These are phyloP conservation scores for Thielaviopsis musarum DNA, from an alignment of 2,329 filamentous ascomycete species.

Conservation along the genomic window DNA sequence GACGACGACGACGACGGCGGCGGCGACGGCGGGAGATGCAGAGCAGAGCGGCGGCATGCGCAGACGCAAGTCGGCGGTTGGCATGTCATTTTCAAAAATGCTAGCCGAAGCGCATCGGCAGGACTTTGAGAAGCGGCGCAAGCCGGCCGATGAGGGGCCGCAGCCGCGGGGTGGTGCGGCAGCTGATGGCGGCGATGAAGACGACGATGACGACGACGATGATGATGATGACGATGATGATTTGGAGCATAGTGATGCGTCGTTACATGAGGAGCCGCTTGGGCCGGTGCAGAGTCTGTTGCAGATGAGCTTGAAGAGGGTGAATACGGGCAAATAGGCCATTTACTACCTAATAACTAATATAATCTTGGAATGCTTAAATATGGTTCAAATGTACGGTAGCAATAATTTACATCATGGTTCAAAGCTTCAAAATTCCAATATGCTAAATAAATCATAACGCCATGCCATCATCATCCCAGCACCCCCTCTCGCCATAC, in stretches of 20 bases:
- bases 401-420: too few relatives aligned
- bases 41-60: constrained; percentile 13
- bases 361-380: too few relatives aligned
- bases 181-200: constrained; percentile 14
- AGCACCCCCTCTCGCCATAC: too few relatives aligned
- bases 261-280: not conserved
- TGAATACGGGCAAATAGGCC: too few relatives aligned
- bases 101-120: constrained; percentile 73
- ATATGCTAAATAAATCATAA: too few relatives aligned
- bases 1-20: too few relatives aligned
- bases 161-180: constrained; percentile 15
- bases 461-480: not conserved
- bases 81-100: constrained; percentile 37
- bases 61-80: constrained; percentile 19
- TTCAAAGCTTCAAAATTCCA: too few relatives aligned
- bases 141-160: constrained; percentile 15
- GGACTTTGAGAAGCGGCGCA: constrained; percentile 72
- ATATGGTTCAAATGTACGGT: too few relatives aligned
- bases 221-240: constrained; percentile 21
- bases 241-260: constrained; percentile 3
- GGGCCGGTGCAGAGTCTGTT: not conserved
- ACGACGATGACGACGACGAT: constrained; percentile 15
- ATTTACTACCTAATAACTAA: too few relatives aligned
- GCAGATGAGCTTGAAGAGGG: too few relatives aligned
- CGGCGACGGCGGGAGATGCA: constrained; percentile 9